Evolutionary conservation across 148 eudicot genomes (phyloP), one percentile per base, ranked within the genome.

Genomic region (Salicornia ramosissima): DNA sequence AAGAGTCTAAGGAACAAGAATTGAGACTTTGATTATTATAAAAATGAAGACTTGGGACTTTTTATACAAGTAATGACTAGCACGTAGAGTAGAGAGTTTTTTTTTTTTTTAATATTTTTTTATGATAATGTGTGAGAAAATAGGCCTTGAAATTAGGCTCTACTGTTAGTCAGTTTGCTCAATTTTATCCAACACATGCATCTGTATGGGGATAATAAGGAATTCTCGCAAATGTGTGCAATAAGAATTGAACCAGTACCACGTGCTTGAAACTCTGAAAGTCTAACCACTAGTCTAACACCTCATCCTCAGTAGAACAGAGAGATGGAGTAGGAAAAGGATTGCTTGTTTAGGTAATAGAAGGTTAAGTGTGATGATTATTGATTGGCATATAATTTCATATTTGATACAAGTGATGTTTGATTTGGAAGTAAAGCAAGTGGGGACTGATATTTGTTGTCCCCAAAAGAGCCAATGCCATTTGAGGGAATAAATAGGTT

Each of bases 21-120:
- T 75, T 65, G 63, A n/a, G 70, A 71, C 25, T 75, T 68, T 30
- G 63, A 57, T 18, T 49, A 66, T 39, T 49, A 66, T 39, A 28
- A 40, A 70, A 76, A 54, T 76, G 70, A n/a, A 33, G 61, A 24
- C 46, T 56, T 68, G n/a, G 71, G 33, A 4, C 19, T 36, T 36
- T 60, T 63, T 22, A 54, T 63, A 40, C 56, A 31, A 51, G 63
- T 68, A 56, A 65, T 69, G 78, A 64, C 34, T n/a, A 45, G 62
- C 74, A 69, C 67, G 74, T 64, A 74, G n/a, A n/a, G n/a, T n/a
- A n/a, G n/a, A n/a, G n/a, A n/a, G n/a, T n/a, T n/a, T n/a, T n/a
- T n/a, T n/a, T n/a, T n/a, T n/a, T n/a, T n/a, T n/a, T n/a, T n/a
- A n/a, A n/a, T n/a, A n/a, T n/a, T n/a, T n/a, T n/a, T n/a, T n/a